A percentile compares a stretch with the other conserved stretches of the same genome.
phyloP scores from a whole-genome alignment of 441 rosid genomes.

The Kokia cookei region DNA sequence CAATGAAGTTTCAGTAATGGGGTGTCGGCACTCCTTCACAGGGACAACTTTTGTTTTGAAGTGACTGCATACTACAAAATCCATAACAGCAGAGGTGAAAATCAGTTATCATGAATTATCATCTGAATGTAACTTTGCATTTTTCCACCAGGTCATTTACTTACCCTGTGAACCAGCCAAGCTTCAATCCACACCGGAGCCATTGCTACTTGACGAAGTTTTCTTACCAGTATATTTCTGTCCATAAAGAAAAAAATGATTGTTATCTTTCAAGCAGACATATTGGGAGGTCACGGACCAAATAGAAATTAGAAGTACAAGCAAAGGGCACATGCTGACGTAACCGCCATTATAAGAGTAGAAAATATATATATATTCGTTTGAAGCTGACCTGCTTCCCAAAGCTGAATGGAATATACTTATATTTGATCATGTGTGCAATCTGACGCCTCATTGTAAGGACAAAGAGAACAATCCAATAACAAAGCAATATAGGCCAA shows the following conservation, averaged over 20 bases:
- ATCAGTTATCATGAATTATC: slow-evolving; percentile 24
- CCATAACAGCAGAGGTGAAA: slow-evolving; percentile 22
- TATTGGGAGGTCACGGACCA: neutral
- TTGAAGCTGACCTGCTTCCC: slow-evolving; percentile 78
- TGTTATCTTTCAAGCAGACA: neutral
- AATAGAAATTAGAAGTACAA: neutral
- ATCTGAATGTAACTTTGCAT: slow-evolving; percentile 13
- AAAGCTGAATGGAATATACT: slow-evolving; percentile 73
- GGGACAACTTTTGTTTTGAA: slow-evolving; percentile 11
- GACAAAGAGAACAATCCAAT: slow-evolving; percentile 79
- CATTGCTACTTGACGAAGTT: slow-evolving; percentile 39
- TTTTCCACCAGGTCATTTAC: slow-evolving; percentile 14
- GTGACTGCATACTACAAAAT: slow-evolving; percentile 14
- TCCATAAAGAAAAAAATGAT: neutral
- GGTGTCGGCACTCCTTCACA: slow-evolving; percentile 15
- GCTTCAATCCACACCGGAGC: slow-evolving; percentile 50
- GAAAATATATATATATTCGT: neutral
- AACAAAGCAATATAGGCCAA: slow-evolving; percentile 93
- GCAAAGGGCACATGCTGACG: neutral
- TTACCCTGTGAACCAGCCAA: slow-evolving; percentile 8
- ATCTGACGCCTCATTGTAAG: slow-evolving; percentile 96
- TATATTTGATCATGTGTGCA: slow-evolving; percentile 95
- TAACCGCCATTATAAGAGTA: neutral
- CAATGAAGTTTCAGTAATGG: slow-evolving; percentile 21
- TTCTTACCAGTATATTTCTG: slow-evolving; percentile 76